Evolutionary conservation across 1,284 basidiomycete species (phyloP).

Genomic region (Austroboletus olivaceoglutinosus): DNA sequence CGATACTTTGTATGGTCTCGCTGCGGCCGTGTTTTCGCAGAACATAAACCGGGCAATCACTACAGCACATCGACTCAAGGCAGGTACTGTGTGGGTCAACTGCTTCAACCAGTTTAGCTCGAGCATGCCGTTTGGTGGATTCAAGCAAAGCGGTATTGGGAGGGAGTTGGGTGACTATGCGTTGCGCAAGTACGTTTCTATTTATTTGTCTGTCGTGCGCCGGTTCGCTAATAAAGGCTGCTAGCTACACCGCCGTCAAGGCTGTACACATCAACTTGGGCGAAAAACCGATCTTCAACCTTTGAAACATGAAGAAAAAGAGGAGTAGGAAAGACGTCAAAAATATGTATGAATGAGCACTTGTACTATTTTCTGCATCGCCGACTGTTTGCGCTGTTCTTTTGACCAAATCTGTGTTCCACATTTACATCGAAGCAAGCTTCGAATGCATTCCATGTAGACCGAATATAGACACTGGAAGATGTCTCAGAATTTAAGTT

Average conservation of each 20-base stretch:
- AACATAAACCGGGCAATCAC: constrained; percentile 75
- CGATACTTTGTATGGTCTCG: constrained; percentile 84
- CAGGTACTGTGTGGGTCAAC: constrained; percentile 85
- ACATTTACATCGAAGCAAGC: too few relatives aligned
- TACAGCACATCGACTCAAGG: constrained; percentile 75
- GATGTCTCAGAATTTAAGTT: too few relatives aligned
- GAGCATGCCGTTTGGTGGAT: constrained; percentile 83
- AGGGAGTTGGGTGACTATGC: constrained; percentile 87
- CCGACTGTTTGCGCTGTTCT: neutral
- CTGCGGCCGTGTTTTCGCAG: constrained; percentile 80
- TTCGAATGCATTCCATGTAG: too few relatives aligned
- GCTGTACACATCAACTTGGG: constrained; percentile 77
- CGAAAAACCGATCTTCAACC: neutral
- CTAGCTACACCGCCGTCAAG: constrained; percentile 84
- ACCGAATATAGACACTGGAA: too few relatives aligned
- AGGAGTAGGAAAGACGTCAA: neutral
- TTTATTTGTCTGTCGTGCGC: constrained; percentile 4
- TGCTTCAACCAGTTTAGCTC: constrained; percentile 67
- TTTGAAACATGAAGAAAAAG: neutral
- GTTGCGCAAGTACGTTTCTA: constrained; percentile 52
- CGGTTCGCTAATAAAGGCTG: neutral
- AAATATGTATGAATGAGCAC: neutral
- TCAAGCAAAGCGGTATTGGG: constrained; percentile 84
- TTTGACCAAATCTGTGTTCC: too few relatives aligned
- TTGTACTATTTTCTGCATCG: neutral